Base-by-base conservation (phyloP, 129 eudicot genomes). In the Dittrichia graveolens region DNA sequence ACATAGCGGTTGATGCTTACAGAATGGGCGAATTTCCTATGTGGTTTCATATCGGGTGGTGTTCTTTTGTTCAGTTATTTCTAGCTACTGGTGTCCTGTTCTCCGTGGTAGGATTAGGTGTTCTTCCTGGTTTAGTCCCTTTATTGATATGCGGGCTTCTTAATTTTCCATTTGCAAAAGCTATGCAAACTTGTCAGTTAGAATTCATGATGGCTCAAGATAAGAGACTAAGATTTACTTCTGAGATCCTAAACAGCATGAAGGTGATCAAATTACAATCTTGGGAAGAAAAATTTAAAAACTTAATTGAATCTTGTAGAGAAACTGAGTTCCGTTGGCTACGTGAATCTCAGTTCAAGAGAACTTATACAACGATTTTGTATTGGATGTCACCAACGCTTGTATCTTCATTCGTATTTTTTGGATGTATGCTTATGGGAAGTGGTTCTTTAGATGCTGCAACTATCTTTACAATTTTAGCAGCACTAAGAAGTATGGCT, bases 171-270 rank as follows among this genome's bases (percentile, higher is more conserved):
- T 83, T 79, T 43, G 96, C 94, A 16, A 89, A 81, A 48, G 43
- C 79, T 11, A 74, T 88, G 18, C 91, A 88, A 55, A 86, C 80
- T 54, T 78, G 87, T 72, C 96, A 86, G 65, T 37, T 67, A 7
- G 77, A 88, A 19, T 70, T 88, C 8, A 88, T 88, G 97, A 44
- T 38, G 3, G 84, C 82, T 2, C 94, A 89, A 64, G 96, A 92
- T 40, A 79, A 77, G 78, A 47, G 96, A 58, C 76, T 92, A 40
- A 70, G 91, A 78, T 82, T 90, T 48, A 80, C 82, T 49, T 86
- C 98, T 3, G 98, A 92, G 80, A 78, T 89, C 54, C 75, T 92
- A 34, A 89, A 89, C 79, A 92, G 78, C 75, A 92, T 92, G 95
- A 89, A 87, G 62, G 83, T 92, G 12, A 87, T 89, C 18, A 92